These are phyloP conservation scores for Epichloe aotearoae DNA, from an alignment of 2,329 filamentous ascomycete species.

Conservation along the genomic window DNA sequence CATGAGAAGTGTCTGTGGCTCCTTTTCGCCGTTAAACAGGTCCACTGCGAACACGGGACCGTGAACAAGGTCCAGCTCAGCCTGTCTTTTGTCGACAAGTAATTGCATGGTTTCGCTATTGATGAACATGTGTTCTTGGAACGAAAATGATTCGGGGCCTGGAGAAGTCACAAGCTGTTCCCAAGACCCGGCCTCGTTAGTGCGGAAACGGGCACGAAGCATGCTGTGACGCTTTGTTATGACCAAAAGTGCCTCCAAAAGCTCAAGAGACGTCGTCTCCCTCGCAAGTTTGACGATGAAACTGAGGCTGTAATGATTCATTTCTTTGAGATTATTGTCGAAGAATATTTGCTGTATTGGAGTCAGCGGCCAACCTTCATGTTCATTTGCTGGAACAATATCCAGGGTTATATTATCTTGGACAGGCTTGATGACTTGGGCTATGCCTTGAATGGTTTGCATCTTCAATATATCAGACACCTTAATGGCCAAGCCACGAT, in stretches of 20 bases:
- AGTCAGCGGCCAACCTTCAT: not conserved
- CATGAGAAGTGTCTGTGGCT: not conserved
- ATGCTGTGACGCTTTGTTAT: slow-evolving; percentile 21
- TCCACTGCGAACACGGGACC: not conserved
- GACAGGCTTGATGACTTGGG: not conserved
- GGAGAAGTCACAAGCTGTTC: slow-evolving; percentile 8
- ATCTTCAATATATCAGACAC: slow-evolving; percentile 20
- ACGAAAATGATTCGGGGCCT: slow-evolving; percentile 3
- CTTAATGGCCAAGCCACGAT: slow-evolving; percentile 15
- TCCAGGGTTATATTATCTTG: not conserved
- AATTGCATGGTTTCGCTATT: not conserved
- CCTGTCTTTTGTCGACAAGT: not conserved
- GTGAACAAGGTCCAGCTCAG: not conserved
- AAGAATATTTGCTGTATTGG: not conserved
- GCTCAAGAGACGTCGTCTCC: not conserved
- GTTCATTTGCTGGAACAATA: too few species aligned
- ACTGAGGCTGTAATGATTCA: slow-evolving; percentile 30
- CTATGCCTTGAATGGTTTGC: not conserved
- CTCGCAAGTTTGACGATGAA: slow-evolving; percentile 18
- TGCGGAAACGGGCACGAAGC: slow-evolving; percentile 21
- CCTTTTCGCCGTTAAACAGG: not conserved
- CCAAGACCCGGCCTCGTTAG: slow-evolving; percentile 6
- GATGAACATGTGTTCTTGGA: not conserved
- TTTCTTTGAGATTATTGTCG: slow-evolving; percentile 7
- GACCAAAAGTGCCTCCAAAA: slow-evolving; percentile 9